Evolutionary conservation across 768 basidiomycete species (phyloP).

Genomic region (Multifurca ochricompacta): DNA sequence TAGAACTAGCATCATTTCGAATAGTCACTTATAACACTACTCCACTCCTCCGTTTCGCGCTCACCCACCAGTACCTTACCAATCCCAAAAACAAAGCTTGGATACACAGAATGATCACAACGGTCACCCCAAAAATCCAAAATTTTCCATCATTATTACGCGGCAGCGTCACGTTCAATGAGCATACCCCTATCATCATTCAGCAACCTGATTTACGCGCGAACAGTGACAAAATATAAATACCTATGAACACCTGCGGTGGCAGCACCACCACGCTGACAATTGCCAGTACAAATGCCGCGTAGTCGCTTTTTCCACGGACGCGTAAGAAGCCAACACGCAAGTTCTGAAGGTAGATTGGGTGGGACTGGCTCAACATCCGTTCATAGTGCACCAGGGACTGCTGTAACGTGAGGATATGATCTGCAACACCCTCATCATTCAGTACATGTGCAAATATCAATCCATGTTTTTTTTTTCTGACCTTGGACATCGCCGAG

Average conservation of each 20-base stretch:
- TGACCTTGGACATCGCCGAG: conserved; percentile 89
- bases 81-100: conserved; percentile 37
- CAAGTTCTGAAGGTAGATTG: conserved; percentile 75
- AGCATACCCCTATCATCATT: conserved; percentile 47
- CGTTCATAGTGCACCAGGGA: conserved; percentile 81
- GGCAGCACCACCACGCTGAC: conserved; percentile 62
- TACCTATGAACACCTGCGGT: conserved; percentile 53
- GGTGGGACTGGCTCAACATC: conserved; percentile 81
- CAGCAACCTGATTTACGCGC: neutral
- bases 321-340: conserved; percentile 50
- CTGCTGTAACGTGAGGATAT: conserved; percentile 82
- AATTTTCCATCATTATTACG: conserved; percentile 39
- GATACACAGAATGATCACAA: conserved; percentile 40
- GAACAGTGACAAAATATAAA: neutral
- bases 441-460: neutral
- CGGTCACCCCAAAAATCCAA: conserved; percentile 49
- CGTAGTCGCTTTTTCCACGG: conserved; percentile 56
- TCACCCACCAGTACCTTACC: conserved; percentile 59
- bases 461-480: neutral
- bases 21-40: neutral
- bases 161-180: conserved; percentile 61
- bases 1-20: neutral
- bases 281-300: conserved; percentile 57
- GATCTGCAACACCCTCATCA: conserved; percentile 55
- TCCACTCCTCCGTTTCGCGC: conserved; percentile 36